Base-by-base conservation (phyloP, 352 stramenopile genomes). In the Aphanomyces invadans region DNA sequence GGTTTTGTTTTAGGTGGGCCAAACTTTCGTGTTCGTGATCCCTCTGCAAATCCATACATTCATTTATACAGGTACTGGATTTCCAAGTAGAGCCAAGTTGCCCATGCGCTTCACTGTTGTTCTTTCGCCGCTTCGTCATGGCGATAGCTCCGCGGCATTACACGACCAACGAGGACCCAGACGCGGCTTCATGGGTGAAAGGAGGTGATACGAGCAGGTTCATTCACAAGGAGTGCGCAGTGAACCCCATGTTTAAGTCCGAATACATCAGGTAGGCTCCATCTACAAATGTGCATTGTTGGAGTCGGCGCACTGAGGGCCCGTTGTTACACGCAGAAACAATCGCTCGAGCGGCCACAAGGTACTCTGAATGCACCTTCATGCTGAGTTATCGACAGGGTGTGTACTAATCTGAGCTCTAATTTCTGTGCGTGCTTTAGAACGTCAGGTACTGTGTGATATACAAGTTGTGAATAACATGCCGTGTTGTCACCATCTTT, bases 321-420 rank as follows among this genome's bases (percentile, higher is more conserved):
- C 38, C 4, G 9, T 15, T 28, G 19, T 4, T 12, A 10, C 1
- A n/a, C 15, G 38, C 57, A 67, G 60, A 51, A 67, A 67, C 60
- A 67, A 67, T 28, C 60, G 60, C 17, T 67, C 60, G 9, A 67
- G 60, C 26, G 60, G 60, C 9, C 60, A 67, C 60, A 67, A 67
- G 60, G 60, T 67, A 67, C 42, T 32, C 29, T 19, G 23, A n/a
- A n/a, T n/a, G n/a, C n/a, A n/a, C n/a, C n/a, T n/a, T n/a, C n/a
- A n/a, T n/a, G n/a, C n/a, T n/a, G n/a, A n/a, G n/a, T n/a, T n/a
- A n/a, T n/a, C n/a, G n/a, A n/a, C n/a, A n/a, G n/a, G n/a, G n/a
- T n/a, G n/a, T n/a, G n/a, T n/a, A n/a, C n/a, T n/a, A n/a, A n/a
- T n/a, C n/a, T n/a, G n/a, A n/a, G n/a, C n/a, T n/a, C n/a, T n/a